phyloP scores from a whole-genome alignment of 2,329 filamentous ascomycete genomes.

The Didymella sp. region DNA sequence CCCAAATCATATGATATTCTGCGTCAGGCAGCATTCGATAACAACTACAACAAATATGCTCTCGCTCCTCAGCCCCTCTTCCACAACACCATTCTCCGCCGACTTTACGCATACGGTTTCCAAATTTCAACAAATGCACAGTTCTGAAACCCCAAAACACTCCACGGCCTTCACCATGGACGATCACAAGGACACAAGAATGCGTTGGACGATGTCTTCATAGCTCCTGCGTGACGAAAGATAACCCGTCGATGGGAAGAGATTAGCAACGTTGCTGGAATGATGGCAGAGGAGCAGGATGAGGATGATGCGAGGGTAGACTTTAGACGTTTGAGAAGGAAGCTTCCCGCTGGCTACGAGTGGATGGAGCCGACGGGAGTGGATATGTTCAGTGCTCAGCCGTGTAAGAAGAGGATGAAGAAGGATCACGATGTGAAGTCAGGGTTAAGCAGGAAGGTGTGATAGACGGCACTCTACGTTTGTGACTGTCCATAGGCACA shows the following conservation, averaged over 20 bases:
- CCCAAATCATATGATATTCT: too few relatives aligned
- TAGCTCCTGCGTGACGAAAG: not conserved
- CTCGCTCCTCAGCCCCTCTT: too few relatives aligned
- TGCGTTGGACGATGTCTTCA: not conserved
- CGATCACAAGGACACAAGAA: too few relatives aligned
- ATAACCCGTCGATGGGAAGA: not conserved
- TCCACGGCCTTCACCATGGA: too few relatives aligned
- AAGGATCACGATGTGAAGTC: not conserved
- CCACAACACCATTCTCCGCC: too few relatives aligned
- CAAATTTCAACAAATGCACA: too few relatives aligned
- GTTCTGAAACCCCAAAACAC: too few relatives aligned
- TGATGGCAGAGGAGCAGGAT: not conserved
- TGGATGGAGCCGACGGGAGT: not conserved
- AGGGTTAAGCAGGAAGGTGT: not conserved
- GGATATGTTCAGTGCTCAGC: not conserved
- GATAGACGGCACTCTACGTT: not conserved
- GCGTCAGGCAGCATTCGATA: too few relatives aligned
- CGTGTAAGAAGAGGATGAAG: not conserved
- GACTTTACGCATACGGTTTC: too few relatives aligned
- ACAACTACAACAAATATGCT: too few relatives aligned
- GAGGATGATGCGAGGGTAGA: not conserved
- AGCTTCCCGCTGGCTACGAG: not conserved
- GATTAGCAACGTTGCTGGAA: not conserved
- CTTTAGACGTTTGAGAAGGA: too few relatives aligned
- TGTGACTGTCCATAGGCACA: not conserved